phyloP scores from a whole-genome alignment of 2,329 filamentous ascomycete species.

The Colletotrichum caudatum region DNA sequence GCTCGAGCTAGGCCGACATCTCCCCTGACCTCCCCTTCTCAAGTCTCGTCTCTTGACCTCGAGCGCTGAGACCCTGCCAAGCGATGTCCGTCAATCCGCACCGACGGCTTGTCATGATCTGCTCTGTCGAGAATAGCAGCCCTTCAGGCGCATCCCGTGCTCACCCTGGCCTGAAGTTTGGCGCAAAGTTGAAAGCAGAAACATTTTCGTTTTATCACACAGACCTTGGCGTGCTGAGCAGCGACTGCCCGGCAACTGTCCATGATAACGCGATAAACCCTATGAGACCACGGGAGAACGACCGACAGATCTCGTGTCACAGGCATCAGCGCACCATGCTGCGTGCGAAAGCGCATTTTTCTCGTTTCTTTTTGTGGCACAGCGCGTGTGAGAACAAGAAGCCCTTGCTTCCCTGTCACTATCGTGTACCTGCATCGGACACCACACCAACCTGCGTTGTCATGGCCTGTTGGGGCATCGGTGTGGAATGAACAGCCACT shows the following conservation, averaged over 20 bases:
- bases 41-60: no score
- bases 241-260: background rate
- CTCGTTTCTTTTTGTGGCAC: background rate
- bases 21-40: background rate
- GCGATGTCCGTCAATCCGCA: slow-evolving; percentile 13
- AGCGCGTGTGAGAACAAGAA: background rate
- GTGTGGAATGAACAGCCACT: background rate
- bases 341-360: background rate
- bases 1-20: slow-evolving; percentile 8
- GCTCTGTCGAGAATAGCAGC: slow-evolving; percentile 23
- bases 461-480: no score
- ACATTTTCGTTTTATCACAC: background rate
- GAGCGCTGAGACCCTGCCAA: slow-evolving; percentile 26
- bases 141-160: background rate
- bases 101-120: slow-evolving; percentile 17
- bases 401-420: slow-evolving; percentile 1
- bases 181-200: background rate
- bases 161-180: slow-evolving; percentile 21
- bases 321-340: background rate
- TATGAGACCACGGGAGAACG: background rate
- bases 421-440: slow-evolving; percentile 24
- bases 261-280: background rate
- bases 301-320: background rate
- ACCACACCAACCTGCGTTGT: slow-evolving; percentile 11
- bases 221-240: background rate